phyloP scores from a whole-genome alignment of 2,329 filamentous ascomycete species.

The Pseudogymnoascus verrucosus region DNA sequence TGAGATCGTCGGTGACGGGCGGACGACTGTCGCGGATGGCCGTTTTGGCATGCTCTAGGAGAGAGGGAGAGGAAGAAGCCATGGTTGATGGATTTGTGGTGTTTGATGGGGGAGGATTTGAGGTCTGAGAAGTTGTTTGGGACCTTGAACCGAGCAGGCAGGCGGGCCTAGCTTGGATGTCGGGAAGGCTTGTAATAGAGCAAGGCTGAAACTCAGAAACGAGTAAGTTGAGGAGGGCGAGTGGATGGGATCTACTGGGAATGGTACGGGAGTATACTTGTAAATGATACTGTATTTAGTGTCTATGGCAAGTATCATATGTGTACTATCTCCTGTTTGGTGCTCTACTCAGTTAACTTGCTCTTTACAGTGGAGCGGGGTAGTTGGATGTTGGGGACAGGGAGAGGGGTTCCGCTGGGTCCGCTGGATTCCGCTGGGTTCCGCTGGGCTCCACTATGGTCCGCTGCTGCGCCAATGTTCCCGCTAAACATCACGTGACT shows the following conservation, averaged over 20 bases:
- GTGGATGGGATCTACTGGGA: background rate
- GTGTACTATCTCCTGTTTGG: background rate
- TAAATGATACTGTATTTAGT: background rate
- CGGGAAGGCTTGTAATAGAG: background rate
- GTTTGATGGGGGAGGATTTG: background rate
- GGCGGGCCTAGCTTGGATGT: background rate
- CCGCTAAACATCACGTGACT: background rate
- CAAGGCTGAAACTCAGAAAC: background rate
- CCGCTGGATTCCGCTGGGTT: background rate
- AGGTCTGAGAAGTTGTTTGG: background rate
- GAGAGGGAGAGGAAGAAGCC: slow-evolving; percentile 9
- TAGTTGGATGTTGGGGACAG: background rate
- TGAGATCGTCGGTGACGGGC: slow-evolving; percentile 56
- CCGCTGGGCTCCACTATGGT: background rate
- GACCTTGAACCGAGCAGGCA: background rate
- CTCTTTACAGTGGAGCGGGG: background rate
- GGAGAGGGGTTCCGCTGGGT: background rate
- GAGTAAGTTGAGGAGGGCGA: background rate
- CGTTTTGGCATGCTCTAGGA: slow-evolving; percentile 18
- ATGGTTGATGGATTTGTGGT: background rate
- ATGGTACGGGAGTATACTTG: background rate
- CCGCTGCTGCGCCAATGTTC: background rate
- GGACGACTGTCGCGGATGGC: slow-evolving; percentile 31
- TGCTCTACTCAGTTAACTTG: background rate
- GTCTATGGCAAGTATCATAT: no score